Evolutionary conservation across 2,329 filamentous ascomycete species (phyloP), one percentile per base, ranked within the genome.

Genomic region (Sporothrix schenckii): DNA sequence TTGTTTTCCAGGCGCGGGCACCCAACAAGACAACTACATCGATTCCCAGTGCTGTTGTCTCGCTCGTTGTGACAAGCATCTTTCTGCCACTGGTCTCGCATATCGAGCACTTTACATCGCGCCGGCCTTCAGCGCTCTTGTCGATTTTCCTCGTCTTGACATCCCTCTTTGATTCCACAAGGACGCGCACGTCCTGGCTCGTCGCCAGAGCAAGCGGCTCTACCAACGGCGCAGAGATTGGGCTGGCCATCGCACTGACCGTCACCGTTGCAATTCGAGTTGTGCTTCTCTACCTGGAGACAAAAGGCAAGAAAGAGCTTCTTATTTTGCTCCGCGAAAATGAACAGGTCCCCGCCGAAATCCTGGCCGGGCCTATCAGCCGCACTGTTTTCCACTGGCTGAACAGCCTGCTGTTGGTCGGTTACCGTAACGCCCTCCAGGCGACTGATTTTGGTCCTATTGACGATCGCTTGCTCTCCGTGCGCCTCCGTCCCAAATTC

Each of bases 381-480:
- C 78, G 80, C 60, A 77, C 77, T 0, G 77, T 85, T 19, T 87
- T 87, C 74, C 83, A 80, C 78, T 88, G 86, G 85, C 76, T 87
- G 69, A 86, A 83, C 71, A 79, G 80, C 3, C 75, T 88, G 11
- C 83, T 89, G 58, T 79, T 80, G 34, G 77, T 78, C 3, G 86
- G 86, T 0, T 87, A 83, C 77, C 80, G 76, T 3, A 83, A 80
- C 14, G 60, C 50, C 5, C 68, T 69, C 11, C 56, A 70, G 41
- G 47, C 49, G 9, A 49, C 50, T 5, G 39, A 70, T 50, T 66
- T 24, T 52, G 60, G 52, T 1, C 60, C 60, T 21, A 63, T 63
- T 14, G 60, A 63, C 24, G 60, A 47, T 24, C 60, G 60, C 16
- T 30, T 63, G 21, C 60, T 63, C 14, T 63, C 60, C 9, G 14